Percentiles rank a stretch among this genome's conserved stretches.
Conservation (phyloP, 441 rosid species). For the Breynia disticha region DNA sequence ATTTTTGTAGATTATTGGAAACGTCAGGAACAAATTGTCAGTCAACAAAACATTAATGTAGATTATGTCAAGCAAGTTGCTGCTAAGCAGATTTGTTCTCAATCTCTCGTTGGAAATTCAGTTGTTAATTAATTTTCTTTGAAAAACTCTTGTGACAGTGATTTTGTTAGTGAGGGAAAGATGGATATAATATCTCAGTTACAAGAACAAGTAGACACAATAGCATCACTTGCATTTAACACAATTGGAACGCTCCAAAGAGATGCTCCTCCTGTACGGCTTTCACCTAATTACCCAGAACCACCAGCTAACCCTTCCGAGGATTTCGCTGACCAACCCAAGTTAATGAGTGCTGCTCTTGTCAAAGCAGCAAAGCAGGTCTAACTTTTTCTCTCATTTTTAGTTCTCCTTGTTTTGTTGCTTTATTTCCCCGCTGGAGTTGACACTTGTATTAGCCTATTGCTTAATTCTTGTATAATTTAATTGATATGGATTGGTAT, state of each 20-base stretch:
- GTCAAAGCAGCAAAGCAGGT: constrained; percentile 96
- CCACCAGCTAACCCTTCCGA: constrained; percentile 53
- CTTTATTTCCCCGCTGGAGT: no score
- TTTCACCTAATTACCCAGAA: constrained; percentile 77
- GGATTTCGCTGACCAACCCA: constrained; percentile 69
- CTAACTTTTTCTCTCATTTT: not conserved
- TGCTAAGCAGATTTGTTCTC: no score
- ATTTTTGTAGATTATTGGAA: no score
- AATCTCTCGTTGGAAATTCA: no score
- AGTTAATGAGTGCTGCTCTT: constrained; percentile 65
- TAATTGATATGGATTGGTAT: not conserved
- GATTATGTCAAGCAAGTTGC: no score
- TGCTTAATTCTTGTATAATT: no score
- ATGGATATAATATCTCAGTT: constrained; percentile 95
- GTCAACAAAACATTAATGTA: no score
- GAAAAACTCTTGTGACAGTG: no score
- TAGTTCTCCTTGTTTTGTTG: not conserved
- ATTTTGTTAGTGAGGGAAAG: constrained; percentile 11
- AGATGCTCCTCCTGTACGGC: constrained; percentile 80
- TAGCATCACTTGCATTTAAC: constrained; percentile 72
- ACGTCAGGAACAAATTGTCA: no score
- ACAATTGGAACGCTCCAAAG: constrained; percentile 70
- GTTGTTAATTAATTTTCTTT: no score
- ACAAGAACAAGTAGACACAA: constrained; percentile 78
- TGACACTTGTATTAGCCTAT: no score